Percentiles rank a stretch among this genome's conserved stretches.
Evolutionary conservation across 1,284 basidiomycete genomes (phyloP).

Genomic region (Trametes hirsuta): DNA sequence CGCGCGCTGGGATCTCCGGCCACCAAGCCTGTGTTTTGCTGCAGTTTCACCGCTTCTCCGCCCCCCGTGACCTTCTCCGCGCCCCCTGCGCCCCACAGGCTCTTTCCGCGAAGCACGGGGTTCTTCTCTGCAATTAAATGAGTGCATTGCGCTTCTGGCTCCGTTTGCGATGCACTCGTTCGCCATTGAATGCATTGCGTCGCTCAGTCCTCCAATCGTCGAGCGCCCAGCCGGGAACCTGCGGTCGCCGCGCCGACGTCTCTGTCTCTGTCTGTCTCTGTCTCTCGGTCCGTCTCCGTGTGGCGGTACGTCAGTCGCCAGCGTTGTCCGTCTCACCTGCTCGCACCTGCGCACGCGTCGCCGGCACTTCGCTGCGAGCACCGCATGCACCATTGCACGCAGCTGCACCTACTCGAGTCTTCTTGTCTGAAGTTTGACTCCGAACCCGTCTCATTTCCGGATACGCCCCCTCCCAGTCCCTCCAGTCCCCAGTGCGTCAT

Average conservation of each 20-base stretch:
- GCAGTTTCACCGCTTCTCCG: neutral
- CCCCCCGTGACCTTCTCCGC: slow-evolving; percentile 5
- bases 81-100: neutral
- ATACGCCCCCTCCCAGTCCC: too few relatives aligned
- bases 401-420: neutral
- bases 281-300: neutral
- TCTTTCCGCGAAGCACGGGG: neutral
- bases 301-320: neutral
- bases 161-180: neutral
- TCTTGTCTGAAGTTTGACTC: neutral
- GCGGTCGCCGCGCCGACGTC: neutral
- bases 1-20: neutral
- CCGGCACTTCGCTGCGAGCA: neutral
- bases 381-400: neutral
- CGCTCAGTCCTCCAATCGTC: neutral
- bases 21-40: slow-evolving; percentile 7
- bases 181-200: neutral
- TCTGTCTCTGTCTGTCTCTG: neutral
- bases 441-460: neutral
- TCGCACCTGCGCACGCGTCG: neutral
- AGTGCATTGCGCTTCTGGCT: neutral
- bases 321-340: neutral
- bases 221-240: too few relatives aligned
- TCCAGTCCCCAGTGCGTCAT: too few relatives aligned
- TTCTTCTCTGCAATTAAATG: neutral